A percentile compares a stretch with the other conserved stretches of the same genome.
These are phyloP conservation scores for Rhynchospora pubera DNA, from an alignment of 176 grass and related monocot species.

Conservation along the genomic window DNA sequence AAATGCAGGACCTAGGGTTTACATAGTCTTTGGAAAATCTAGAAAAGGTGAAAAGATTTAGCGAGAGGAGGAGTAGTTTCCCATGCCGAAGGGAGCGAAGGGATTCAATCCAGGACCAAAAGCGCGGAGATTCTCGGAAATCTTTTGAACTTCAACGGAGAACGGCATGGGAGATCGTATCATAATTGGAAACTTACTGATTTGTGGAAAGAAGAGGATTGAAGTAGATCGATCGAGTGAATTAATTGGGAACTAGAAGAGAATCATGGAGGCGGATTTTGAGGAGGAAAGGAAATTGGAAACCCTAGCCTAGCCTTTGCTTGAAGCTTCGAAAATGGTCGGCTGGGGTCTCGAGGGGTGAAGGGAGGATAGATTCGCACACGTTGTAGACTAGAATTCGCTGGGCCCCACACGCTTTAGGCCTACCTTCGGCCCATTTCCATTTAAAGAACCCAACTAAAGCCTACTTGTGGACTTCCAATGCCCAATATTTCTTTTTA, in stretches of 20 bases:
- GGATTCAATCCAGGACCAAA: slow-evolving; percentile 95
- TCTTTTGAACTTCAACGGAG: slow-evolving; percentile 24
- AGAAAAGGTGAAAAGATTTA: slow-evolving; percentile 23
- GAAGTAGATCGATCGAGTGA: slow-evolving; percentile 9
- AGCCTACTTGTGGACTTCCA: too few relatives aligned
- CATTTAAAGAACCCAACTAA: not conserved
- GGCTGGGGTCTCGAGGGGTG: not conserved
- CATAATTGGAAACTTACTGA: slow-evolving; percentile 34
- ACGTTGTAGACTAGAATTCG: not conserved
- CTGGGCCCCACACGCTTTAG: not conserved
- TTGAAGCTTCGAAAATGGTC: not conserved
- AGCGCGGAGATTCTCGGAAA: slow-evolving; percentile 56
- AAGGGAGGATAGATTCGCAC: not conserved
- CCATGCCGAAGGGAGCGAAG: slow-evolving; percentile 81
- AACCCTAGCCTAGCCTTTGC: not conserved
- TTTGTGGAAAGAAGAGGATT: not conserved
- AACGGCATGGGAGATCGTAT: slow-evolving; percentile 32
- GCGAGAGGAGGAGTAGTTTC: slow-evolving; percentile 67
- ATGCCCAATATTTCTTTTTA: too few relatives aligned
- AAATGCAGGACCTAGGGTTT: slow-evolving; percentile 18
- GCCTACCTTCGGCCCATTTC: slow-evolving; percentile 1
- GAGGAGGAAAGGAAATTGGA: not conserved
- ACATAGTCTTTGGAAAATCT: slow-evolving; percentile 6
- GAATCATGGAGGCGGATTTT: not conserved
- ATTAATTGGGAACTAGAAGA: not conserved